These are phyloP conservation scores for Lipomyces spencermartinsiae DNA, from an alignment of 805 yeast genomes.

Conservation along the genomic window DNA sequence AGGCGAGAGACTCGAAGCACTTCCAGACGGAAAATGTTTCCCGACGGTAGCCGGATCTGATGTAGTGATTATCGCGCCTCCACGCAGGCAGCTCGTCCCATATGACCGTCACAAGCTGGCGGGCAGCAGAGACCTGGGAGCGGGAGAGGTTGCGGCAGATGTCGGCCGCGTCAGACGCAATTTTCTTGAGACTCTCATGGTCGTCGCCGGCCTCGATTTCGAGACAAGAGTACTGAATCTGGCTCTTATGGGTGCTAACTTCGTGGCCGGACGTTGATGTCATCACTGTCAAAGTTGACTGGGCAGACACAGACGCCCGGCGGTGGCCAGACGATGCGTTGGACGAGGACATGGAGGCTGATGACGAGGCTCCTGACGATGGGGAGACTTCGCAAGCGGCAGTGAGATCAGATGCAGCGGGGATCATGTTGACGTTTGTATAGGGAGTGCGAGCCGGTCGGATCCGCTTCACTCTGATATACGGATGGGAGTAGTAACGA, in stretches of 20 bases:
- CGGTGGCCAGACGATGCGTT: slow-evolving; percentile 1
- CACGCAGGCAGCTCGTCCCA: slow-evolving; percentile 70
- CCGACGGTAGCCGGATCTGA: slow-evolving; percentile 66
- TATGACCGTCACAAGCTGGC: slow-evolving; percentile 26
- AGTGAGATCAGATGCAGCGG: background rate
- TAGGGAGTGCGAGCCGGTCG: background rate
- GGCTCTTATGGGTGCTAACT: background rate
- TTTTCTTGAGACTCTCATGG: background rate
- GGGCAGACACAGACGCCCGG: background rate
- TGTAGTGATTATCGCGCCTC: slow-evolving; percentile 77
- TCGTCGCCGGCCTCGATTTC: background rate
- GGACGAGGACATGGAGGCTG: slow-evolving; percentile 3
- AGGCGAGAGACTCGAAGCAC: slow-evolving; percentile 58
- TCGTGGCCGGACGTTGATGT: background rate
- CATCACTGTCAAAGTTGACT: background rate
- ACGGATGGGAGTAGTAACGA: background rate
- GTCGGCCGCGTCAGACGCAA: slow-evolving; percentile 1
- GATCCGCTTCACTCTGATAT: background rate
- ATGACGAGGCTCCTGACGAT: background rate
- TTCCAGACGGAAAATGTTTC: slow-evolving; percentile 56
- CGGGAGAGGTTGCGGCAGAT: background rate
- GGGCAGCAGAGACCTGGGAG: slow-evolving; percentile 9
- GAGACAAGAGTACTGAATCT: background rate
- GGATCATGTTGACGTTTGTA: background rate
- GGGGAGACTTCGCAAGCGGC: background rate